Conservation (phyloP, 345 rosid species). For the Capsella bursapastoris region DNA sequence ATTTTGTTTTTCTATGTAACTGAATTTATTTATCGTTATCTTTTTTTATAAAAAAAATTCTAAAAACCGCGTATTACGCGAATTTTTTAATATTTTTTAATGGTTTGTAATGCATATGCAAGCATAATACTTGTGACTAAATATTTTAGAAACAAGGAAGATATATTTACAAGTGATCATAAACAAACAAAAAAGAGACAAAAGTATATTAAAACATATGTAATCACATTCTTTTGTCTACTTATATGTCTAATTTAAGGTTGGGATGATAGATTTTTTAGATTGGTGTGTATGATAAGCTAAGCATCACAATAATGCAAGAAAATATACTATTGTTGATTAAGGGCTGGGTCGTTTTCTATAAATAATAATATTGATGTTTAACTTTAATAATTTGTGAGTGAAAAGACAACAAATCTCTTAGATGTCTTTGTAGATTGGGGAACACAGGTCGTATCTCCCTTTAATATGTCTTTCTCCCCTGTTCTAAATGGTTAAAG, state of each 20-base stretch:
- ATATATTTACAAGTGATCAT: slow-evolving; percentile 15
- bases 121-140: background rate
- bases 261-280: slow-evolving; percentile 1
- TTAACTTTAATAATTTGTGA: background rate
- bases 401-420: slow-evolving; percentile 31
- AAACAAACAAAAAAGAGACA: slow-evolving; percentile 7
- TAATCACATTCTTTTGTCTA: slow-evolving; percentile 24
- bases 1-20: too few relatives aligned
- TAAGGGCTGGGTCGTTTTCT: slow-evolving; percentile 24
- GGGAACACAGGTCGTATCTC: slow-evolving; percentile 32
- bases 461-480: background rate
- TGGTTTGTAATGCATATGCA: too few relatives aligned
- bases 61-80: too few relatives aligned
- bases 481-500: background rate
- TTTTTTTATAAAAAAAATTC: too few relatives aligned
- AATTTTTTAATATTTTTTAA: too few relatives aligned
- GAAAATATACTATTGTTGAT: slow-evolving; percentile 9
- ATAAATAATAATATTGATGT: slow-evolving; percentile 3
- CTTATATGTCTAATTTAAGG: slow-evolving; percentile 7
- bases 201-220: background rate
- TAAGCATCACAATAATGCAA: slow-evolving; percentile 21
- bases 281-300: slow-evolving; percentile 20
- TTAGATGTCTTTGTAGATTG: slow-evolving; percentile 34
- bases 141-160: background rate
- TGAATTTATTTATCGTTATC: too few relatives aligned